Evolutionary conservation across 2,329 filamentous ascomycete genomes (phyloP).

Genomic region (Neocucurbitaria cava): DNA sequence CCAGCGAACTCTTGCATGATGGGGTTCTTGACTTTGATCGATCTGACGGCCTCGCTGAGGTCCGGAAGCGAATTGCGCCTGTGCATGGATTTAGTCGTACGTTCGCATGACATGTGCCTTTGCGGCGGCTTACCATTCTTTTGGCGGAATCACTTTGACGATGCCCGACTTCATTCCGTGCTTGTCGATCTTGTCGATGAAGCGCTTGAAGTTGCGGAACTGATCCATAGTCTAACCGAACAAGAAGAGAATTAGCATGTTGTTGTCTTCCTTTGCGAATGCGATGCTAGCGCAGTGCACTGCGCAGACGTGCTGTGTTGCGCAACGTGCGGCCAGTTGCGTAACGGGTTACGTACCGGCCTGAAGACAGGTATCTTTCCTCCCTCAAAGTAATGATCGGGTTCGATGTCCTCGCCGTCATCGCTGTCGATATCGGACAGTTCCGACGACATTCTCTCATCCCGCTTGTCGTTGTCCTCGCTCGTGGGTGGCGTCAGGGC

Average conservation of each 20-base stretch:
- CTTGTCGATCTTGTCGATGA: conserved; percentile 86
- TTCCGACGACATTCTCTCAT: conserved; percentile 55
- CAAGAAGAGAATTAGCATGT: conserved; percentile 24
- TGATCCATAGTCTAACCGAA: conserved; percentile 77
- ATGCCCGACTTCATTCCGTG: conserved; percentile 99
- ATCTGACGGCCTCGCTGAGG: conserved; percentile 86
- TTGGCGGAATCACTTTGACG: conserved; percentile 90
- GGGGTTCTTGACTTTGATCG: conserved; percentile 91
- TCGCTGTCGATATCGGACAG: conserved; percentile 57
- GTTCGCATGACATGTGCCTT: conserved; percentile 1
- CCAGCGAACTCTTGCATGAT: conserved; percentile 99
- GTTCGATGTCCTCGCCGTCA: conserved; percentile 72
- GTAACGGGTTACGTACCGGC: conserved; percentile 64
- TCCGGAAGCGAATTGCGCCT: conserved; percentile 75
- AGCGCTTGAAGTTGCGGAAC: conserved; percentile 91
- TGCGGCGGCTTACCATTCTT: conserved; percentile 77
- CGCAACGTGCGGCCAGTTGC: neutral
- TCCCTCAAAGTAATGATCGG: conserved; percentile 84
- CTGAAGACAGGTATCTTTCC: conserved; percentile 91
- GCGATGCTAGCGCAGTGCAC: neutral
- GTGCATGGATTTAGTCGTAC: conserved; percentile 16
- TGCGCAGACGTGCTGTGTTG: neutral
- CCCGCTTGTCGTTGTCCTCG: conserved; percentile 58
- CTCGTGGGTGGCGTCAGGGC: conserved; percentile 60
- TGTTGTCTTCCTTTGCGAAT: neutral